Conservation (phyloP, 768 basidiomycete species). For the Paxillus rubicundulus region DNA sequence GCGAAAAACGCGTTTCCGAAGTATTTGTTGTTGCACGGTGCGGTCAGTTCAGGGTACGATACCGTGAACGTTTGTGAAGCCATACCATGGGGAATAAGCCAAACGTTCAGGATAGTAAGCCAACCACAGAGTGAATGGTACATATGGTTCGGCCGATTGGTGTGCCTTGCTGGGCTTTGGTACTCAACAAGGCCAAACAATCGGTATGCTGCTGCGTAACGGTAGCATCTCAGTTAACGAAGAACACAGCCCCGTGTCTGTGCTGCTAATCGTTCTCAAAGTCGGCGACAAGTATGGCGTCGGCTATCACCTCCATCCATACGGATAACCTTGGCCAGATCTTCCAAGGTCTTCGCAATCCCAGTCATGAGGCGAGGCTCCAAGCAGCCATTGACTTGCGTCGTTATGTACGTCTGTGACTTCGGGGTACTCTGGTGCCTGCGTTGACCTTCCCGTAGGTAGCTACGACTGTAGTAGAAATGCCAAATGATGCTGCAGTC, state of each 20-base stretch:
- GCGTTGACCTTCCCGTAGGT: conserved; percentile 46
- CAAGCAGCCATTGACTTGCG: conserved; percentile 71
- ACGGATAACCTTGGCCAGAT: conserved; percentile 63
- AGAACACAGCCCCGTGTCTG: neutral
- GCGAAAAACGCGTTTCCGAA: too few species aligned
- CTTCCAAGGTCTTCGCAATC: conserved; percentile 64
- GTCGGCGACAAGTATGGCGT: conserved; percentile 51
- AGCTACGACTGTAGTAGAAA: conserved; percentile 67
- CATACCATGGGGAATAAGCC: too few species aligned
- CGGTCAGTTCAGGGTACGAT: too few species aligned
- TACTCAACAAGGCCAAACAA: conserved; percentile 32
- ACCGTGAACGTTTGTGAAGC: too few species aligned
- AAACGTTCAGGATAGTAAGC: too few species aligned
- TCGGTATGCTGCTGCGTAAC: conserved; percentile 8
- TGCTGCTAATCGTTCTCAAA: conserved; percentile 3
- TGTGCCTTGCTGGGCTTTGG: conserved; percentile 8
- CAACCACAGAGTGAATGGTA: too few species aligned
- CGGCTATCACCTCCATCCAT: conserved; percentile 53
- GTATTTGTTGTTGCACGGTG: too few species aligned
- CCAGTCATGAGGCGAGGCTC: conserved; percentile 59
- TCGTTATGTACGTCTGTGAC: conserved; percentile 58
- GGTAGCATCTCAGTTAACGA: neutral
- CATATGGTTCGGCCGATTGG: too few species aligned
- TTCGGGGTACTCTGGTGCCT: conserved; percentile 5
- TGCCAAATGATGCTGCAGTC: conserved; percentile 75